phyloP scores from a whole-genome alignment of 176 grass and related monocot species.

The Bolboschoenus planiculmis region DNA sequence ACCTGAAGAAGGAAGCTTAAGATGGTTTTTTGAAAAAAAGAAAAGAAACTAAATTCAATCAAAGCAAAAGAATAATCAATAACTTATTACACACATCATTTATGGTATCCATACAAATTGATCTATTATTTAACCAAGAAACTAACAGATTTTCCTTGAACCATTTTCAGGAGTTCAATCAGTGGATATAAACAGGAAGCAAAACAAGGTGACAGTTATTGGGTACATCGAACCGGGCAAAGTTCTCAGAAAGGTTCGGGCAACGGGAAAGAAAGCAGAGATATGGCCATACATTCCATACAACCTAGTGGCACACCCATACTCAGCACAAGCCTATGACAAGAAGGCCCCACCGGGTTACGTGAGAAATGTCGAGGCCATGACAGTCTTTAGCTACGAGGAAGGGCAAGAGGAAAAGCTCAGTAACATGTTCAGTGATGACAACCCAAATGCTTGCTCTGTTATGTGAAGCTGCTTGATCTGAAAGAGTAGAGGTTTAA shows the following conservation, averaged over 20 bases:
- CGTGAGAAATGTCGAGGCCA: constrained; percentile 50
- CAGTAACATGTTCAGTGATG: constrained; percentile 74
- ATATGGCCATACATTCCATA: constrained; percentile 87
- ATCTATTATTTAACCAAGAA: not conserved
- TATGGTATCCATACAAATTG: not conserved
- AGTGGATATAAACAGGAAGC: constrained; percentile 83
- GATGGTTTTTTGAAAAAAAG: not conserved
- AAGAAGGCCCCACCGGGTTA: constrained; percentile 75
- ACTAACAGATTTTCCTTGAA: not conserved
- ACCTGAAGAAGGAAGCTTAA: not conserved
- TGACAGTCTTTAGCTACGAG: constrained; percentile 38
- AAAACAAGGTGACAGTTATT: constrained; percentile 70
- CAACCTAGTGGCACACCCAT: constrained; percentile 62
- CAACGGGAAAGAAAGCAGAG: constrained; percentile 66
- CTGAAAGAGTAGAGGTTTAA: not conserved
- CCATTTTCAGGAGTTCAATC: constrained; percentile 55
- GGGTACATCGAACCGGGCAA: constrained; percentile 59
- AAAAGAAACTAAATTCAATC: not conserved
- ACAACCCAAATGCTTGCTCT: constrained; percentile 86
- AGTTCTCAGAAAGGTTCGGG: constrained; percentile 46
- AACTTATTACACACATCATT: not conserved
- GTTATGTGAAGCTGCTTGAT: constrained; percentile 47
- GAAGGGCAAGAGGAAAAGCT: constrained; percentile 49
- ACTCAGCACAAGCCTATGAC: constrained; percentile 57
- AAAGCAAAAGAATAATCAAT: not conserved